phyloP scores from a whole-genome alignment of 768 basidiomycete species.

The Leccinum subgranulosum region DNA sequence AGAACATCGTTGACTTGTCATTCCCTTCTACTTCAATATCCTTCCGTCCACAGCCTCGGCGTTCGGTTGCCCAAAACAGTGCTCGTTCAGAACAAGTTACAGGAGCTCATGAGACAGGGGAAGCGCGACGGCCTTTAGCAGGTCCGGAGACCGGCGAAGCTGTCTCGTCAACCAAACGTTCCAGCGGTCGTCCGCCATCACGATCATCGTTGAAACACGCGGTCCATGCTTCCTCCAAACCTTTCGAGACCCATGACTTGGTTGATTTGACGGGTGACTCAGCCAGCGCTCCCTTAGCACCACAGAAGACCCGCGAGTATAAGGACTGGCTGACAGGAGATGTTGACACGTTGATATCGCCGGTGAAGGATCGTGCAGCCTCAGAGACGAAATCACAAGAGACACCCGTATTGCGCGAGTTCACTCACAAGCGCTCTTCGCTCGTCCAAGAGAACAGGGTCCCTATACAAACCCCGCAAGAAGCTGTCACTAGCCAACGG shows the following conservation, averaged over 20 bases:
- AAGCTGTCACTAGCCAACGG: constrained; percentile 30
- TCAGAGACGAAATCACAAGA: constrained; percentile 22
- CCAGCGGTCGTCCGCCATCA: constrained; percentile 20
- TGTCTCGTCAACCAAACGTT: constrained; percentile 14
- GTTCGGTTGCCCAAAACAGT: constrained; percentile 32
- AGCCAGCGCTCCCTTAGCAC: constrained; percentile 2
- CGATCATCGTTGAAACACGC: constrained; percentile 51
- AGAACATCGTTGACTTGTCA: constrained; percentile 22
- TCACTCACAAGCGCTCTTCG: constrained; percentile 71
- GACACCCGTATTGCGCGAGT: constrained; percentile 58
- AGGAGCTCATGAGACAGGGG: constrained; percentile 45
- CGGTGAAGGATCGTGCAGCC: constrained; percentile 15
- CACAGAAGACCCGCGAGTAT: constrained; percentile 31
- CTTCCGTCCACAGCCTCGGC: constrained; percentile 21
- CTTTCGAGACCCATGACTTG: constrained; percentile 17
- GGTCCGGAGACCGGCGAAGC: constrained; percentile 16
- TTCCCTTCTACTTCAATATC: constrained; percentile 21
- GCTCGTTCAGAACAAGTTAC: constrained; percentile 57
- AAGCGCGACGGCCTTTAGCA: constrained; percentile 6
- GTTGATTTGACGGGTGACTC: constrained; percentile 16
- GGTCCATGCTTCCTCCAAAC: constrained; percentile 46
- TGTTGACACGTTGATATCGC: constrained; percentile 37
- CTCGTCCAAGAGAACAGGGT: constrained; percentile 49
- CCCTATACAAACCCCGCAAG: constrained; percentile 29
- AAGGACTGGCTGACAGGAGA: constrained; percentile 79